Evolutionary conservation across 805 yeast genomes (phyloP).

Genomic region (Groenewaldozyma salmanticensis): DNA sequence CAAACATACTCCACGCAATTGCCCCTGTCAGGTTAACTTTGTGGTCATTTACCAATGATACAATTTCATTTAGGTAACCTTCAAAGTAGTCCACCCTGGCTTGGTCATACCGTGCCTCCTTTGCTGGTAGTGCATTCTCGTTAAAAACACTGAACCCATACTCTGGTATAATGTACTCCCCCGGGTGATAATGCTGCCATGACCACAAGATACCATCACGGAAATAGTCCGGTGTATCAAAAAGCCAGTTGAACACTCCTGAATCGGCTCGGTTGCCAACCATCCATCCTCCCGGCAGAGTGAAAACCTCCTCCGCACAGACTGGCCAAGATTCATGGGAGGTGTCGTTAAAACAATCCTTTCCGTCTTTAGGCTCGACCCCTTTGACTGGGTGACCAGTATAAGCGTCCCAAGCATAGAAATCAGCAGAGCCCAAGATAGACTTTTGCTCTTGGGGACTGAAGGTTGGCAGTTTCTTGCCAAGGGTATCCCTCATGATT

Average conservation of each 20-base stretch:
- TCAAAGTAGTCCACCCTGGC: conserved; percentile 26
- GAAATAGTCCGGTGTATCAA: conserved; percentile 15
- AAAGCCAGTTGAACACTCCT: conserved; percentile 23
- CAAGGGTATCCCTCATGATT: conserved; percentile 18
- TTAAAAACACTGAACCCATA: conserved; percentile 29
- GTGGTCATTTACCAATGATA: conserved; percentile 22
- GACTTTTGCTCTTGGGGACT: conserved; percentile 22
- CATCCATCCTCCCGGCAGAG: conserved; percentile 18
- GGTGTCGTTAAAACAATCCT: conserved; percentile 11
- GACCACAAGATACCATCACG: conserved; percentile 14
- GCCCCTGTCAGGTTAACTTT: conserved; percentile 26
- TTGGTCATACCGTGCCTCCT: conserved; percentile 25
- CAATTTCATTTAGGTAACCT: conserved; percentile 23
- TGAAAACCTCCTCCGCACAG: conserved; percentile 19
- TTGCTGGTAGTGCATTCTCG: conserved; percentile 22
- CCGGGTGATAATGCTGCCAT: conserved; percentile 22
- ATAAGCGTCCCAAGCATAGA: conserved; percentile 29
- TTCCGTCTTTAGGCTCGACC: conserved; percentile 19
- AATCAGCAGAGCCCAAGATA: conserved; percentile 24
- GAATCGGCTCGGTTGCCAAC: conserved; percentile 17
- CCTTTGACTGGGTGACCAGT: conserved; percentile 22
- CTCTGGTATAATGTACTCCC: conserved; percentile 24
- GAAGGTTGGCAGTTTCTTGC: conserved; percentile 18
- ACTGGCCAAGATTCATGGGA: conserved; percentile 22
- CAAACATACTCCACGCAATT: conserved; percentile 29